These are phyloP conservation scores for Cercospora zeae-maydis DNA, from an alignment of 2,329 filamentous ascomycete genomes.

Conservation along the genomic window DNA sequence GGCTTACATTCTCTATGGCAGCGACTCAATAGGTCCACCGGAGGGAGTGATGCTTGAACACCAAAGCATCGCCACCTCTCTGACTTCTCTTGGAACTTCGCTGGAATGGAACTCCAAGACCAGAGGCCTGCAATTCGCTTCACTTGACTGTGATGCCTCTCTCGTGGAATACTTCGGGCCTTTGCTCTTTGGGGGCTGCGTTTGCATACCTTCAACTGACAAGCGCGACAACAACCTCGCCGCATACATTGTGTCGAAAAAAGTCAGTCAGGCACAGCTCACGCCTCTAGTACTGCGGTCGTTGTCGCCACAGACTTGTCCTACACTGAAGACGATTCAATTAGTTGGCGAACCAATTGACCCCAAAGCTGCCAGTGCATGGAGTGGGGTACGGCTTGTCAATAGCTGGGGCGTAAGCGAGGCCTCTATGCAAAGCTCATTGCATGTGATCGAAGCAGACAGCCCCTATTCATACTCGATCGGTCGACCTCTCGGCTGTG, in stretches of 20 bases:
- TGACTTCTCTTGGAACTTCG: neutral
- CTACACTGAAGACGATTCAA: neutral
- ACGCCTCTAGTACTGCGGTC: neutral
- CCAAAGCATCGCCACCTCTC: neutral
- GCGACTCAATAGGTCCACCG: neutral
- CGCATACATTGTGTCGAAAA: neutral
- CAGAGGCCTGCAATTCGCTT: neutral
- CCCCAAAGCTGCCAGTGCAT: neutral
- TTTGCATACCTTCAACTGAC: neutral
- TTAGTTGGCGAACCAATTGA: neutral
- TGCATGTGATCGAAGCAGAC: neutral
- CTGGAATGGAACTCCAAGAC: neutral
- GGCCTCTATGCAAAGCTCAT: neutral
- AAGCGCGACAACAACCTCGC: neutral
- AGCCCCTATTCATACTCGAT: conserved; percentile 29
- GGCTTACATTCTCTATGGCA: neutral
- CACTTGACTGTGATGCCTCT: neutral
- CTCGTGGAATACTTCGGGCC: neutral
- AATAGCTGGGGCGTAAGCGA: neutral
- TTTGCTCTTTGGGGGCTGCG: neutral
- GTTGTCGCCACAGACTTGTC: neutral
- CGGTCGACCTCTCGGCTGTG: conserved; percentile 30
- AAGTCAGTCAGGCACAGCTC: neutral
- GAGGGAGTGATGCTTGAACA: neutral
- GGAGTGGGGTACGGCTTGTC: neutral